phyloP scores from a whole-genome alignment of 257 asterid genomes.

The Penstemon barbatus region DNA sequence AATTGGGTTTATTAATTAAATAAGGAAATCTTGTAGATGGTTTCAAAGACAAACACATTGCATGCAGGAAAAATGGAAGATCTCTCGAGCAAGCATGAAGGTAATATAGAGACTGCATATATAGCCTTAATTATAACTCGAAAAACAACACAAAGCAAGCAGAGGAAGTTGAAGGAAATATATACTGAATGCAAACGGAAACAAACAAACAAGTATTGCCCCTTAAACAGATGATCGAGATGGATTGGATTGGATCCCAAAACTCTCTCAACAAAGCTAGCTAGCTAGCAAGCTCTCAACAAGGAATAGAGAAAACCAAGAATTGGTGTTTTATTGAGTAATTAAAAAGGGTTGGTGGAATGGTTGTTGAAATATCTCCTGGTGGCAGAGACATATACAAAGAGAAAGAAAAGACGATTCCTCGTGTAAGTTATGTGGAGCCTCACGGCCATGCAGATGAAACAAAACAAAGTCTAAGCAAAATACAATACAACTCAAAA shows the following conservation, averaged over 20 bases:
- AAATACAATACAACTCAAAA: not conserved
- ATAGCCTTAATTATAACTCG: not conserved
- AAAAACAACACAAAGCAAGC: too few relatives aligned
- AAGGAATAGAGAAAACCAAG: slow-evolving; percentile 18
- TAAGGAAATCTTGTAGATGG: not conserved
- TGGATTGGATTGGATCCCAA: slow-evolving; percentile 31
- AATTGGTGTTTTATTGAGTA: slow-evolving; percentile 6
- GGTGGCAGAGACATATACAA: slow-evolving; percentile 48
- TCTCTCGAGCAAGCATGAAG: slow-evolving; percentile 9
- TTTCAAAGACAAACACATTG: slow-evolving; percentile 41
- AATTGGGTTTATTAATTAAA: not conserved
- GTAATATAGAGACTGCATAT: not conserved
- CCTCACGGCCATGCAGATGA: slow-evolving; percentile 62
- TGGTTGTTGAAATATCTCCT: slow-evolving; percentile 38
- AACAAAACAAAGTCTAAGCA: slow-evolving; percentile 11
- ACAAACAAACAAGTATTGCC: too few relatives aligned
- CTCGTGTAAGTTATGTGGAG: slow-evolving; percentile 50
- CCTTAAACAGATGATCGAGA: too few relatives aligned
- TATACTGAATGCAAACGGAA: slow-evolving; percentile 12
- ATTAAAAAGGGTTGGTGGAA: slow-evolving; percentile 14
- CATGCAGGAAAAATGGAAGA: slow-evolving; percentile 33
- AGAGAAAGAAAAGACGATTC: slow-evolving; percentile 46
- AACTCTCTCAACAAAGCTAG: not conserved
- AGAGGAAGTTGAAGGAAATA: not conserved
- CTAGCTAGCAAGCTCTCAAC: slow-evolving; percentile 5